Conservation (phyloP, 2,329 filamentous ascomycete genomes). For the Xylariales sp. region DNA sequence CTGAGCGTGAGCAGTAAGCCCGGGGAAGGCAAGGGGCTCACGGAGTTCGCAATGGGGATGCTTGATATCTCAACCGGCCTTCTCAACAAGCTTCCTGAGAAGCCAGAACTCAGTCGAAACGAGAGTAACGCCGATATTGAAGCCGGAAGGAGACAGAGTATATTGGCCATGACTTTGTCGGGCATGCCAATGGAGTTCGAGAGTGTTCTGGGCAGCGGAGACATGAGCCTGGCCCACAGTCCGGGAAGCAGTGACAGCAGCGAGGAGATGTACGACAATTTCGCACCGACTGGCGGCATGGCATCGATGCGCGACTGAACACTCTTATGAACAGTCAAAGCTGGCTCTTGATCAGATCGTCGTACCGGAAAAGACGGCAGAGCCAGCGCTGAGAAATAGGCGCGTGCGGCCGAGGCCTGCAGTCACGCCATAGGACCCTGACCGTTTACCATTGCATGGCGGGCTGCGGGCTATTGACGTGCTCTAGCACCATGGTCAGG, state of each 20-base stretch:
- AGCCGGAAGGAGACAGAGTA: constrained; percentile 29
- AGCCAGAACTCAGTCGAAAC: constrained; percentile 59
- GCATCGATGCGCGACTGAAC: constrained; percentile 23
- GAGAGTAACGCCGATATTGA: constrained; percentile 47
- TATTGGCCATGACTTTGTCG: constrained; percentile 20
- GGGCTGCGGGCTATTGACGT: constrained; percentile 9
- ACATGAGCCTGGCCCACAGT: constrained; percentile 48
- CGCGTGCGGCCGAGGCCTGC: too few relatives aligned
- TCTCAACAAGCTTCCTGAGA: constrained; percentile 65
- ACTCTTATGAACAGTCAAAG: too few relatives aligned
- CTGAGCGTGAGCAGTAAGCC: constrained; percentile 79
- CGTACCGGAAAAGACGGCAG: too few relatives aligned
- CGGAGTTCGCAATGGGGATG: constrained; percentile 72
- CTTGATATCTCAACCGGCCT: constrained; percentile 67
- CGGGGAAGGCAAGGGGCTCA: constrained; percentile 51
- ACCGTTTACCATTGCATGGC: constrained; percentile 5
- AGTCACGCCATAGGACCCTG: constrained; percentile 7
- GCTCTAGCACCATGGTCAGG: constrained; percentile 7
- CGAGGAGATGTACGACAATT: constrained; percentile 52
- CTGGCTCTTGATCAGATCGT: too few relatives aligned
- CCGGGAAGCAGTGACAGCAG: constrained; percentile 48
- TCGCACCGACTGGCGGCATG: constrained; percentile 30
- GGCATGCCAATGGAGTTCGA: constrained; percentile 28
- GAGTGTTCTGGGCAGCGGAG: constrained; percentile 41
- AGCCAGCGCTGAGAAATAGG: too few relatives aligned